These are phyloP conservation scores for Chiua virens DNA, from an alignment of 768 basidiomycete species.

Conservation along the genomic window DNA sequence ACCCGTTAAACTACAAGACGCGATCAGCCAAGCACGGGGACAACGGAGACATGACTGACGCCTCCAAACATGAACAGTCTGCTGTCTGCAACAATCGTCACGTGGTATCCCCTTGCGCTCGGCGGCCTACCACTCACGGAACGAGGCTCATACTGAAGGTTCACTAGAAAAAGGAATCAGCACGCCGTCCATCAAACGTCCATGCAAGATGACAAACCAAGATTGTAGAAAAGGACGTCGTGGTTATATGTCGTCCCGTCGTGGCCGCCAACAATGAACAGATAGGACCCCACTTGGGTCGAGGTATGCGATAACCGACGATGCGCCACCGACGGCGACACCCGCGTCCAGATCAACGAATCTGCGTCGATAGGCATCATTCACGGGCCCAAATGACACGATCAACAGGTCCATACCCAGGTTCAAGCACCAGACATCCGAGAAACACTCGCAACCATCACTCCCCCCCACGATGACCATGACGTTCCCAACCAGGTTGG, in stretches of 20 bases:
- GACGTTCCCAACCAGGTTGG: conserved; percentile 79
- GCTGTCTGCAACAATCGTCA: conserved; percentile 77
- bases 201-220: conserved; percentile 51
- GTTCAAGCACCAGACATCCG: conserved; percentile 84
- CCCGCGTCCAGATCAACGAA: conserved; percentile 28
- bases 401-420: conserved; percentile 58
- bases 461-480: conserved; percentile 92
- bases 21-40: neutral
- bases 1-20: conserved; percentile 63
- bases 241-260: conserved; percentile 72
- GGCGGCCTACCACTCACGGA: conserved; percentile 66
- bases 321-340: conserved; percentile 31
- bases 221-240: conserved; percentile 82
- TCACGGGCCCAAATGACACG: neutral
- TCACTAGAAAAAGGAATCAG: conserved; percentile 49
- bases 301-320: conserved; percentile 82
- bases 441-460: conserved; percentile 86
- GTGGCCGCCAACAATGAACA: conserved; percentile 89
- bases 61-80: conserved; percentile 87
- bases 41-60: conserved; percentile 19
- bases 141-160: conserved; percentile 81
- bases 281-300: conserved; percentile 88
- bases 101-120: conserved; percentile 80
- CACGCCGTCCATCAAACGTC: neutral
- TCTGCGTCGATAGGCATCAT: conserved; percentile 12